phyloP scores from a whole-genome alignment of 805 yeast genomes.

The Candida vartiovaarae region DNA sequence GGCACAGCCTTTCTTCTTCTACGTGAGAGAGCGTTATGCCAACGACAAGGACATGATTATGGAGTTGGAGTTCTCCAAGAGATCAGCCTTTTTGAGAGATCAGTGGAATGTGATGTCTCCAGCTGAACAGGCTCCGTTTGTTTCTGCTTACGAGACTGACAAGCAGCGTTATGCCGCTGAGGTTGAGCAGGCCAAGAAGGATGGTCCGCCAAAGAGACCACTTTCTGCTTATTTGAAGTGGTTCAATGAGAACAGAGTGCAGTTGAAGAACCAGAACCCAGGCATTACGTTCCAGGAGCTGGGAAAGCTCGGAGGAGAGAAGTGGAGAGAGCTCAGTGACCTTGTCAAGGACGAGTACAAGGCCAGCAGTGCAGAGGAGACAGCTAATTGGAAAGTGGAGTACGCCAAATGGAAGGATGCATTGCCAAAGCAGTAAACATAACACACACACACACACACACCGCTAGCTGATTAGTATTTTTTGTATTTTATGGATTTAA shows the following conservation, averaged over 20 bases:
- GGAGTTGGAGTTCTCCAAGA: not conserved
- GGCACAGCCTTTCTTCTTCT: not conserved
- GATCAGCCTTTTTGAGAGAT: not conserved
- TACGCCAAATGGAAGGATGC: conserved; percentile 32
- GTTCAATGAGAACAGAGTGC: conserved; percentile 8
- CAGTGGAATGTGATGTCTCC: conserved; percentile 12
- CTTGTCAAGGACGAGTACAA: conserved; percentile 55
- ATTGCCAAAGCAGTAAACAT: conserved; percentile 2
- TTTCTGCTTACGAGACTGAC: conserved; percentile 9
- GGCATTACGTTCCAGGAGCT: conserved; percentile 22
- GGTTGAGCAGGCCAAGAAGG: conserved; percentile 8
- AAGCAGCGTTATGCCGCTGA: conserved; percentile 10
- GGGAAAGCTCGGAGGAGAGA: conserved; percentile 71
- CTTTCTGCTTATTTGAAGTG: conserved; percentile 11
- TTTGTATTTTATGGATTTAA: too few species aligned
- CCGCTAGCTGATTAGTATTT: too few species aligned
- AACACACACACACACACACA: too few species aligned
- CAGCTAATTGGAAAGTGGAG: conserved; percentile 28
- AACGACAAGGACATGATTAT: not conserved
- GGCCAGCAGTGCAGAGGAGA: conserved; percentile 14
- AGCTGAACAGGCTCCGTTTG: conserved; percentile 9
- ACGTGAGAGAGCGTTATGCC: conserved; percentile 1
- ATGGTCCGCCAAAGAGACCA: conserved; percentile 22
- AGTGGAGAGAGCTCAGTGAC: conserved; percentile 77
- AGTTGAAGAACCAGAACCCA: conserved; percentile 13